Conservation (phyloP, 129 eudicot genomes). For the Escallonia rubra region DNA sequence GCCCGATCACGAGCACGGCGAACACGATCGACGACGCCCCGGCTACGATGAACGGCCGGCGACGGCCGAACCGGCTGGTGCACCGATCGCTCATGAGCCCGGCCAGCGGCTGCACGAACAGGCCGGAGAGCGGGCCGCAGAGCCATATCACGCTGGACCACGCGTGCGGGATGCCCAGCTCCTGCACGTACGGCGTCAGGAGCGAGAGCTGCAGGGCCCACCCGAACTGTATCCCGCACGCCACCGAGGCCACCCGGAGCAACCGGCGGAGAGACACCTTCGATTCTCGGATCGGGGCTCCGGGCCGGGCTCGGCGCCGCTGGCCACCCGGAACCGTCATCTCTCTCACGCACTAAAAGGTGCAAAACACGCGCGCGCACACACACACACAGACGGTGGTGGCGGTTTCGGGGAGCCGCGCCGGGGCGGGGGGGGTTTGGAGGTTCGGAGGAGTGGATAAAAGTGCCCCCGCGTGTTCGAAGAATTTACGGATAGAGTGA, state of each 20-base stretch:
- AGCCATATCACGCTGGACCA: conserved; percentile 94
- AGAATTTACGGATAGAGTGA: not conserved
- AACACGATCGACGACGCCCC: conserved; percentile 56
- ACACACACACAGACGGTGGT: not conserved
- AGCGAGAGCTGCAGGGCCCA: conserved; percentile 93
- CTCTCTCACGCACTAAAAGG: not conserved
- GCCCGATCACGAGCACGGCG: conserved; percentile 64
- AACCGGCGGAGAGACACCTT: conserved; percentile 46
- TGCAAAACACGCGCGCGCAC: not conserved
- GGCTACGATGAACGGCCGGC: conserved; percentile 72
- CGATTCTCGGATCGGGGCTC: conserved; percentile 17
- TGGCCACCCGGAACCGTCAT: conserved; percentile 42
- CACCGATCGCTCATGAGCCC: conserved; percentile 85
- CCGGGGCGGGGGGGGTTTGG: not conserved
- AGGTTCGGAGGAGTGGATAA: not conserved
- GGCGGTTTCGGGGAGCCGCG: not conserved
- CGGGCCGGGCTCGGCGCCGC: conserved; percentile 20
- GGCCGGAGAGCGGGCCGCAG: conserved; percentile 92
- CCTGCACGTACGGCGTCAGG: conserved; percentile 88
- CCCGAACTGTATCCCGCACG: conserved; percentile 94
- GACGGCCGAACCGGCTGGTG: conserved; percentile 75
- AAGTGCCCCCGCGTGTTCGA: not conserved
- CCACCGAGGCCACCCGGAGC: conserved; percentile 79
- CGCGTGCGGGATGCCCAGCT: conserved; percentile 89
- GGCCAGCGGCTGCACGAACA: conserved; percentile 84